A percentile compares a stretch with the other conserved stretches of the same genome.
Conservation (phyloP, 106 monocot species). For the Vanilla planifolia region DNA sequence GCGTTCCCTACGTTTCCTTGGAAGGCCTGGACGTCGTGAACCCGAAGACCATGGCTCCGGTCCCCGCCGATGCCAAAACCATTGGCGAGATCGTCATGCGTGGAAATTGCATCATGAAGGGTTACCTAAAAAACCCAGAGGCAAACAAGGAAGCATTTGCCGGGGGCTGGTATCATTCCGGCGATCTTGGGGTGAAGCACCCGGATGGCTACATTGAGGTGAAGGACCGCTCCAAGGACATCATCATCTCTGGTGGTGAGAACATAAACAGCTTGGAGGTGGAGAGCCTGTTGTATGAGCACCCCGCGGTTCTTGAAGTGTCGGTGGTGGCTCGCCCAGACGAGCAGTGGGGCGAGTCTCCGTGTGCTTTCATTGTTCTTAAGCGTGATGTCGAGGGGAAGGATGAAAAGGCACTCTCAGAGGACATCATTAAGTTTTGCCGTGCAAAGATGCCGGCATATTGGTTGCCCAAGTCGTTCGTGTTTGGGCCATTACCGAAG, state of each 20-base stretch:
- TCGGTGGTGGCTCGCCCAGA: conserved; percentile 64
- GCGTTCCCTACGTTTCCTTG: conserved; percentile 46
- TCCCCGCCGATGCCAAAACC: conserved; percentile 52
- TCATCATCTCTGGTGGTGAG: conserved; percentile 70
- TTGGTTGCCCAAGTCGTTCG: conserved; percentile 61
- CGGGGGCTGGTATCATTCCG: conserved; percentile 74
- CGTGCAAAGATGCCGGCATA: conserved; percentile 48
- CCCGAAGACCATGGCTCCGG: conserved; percentile 38
- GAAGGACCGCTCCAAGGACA: conserved; percentile 64
- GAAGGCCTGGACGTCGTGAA: conserved; percentile 61
- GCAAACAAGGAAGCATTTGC: conserved; percentile 57
- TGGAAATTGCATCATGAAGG: conserved; percentile 69
- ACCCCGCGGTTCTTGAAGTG: conserved; percentile 50
- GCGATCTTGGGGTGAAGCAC: conserved; percentile 70
- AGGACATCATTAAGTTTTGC: conserved; percentile 49
- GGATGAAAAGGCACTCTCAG: conserved; percentile 25
- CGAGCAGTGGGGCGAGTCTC: conserved; percentile 74
- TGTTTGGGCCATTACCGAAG: conserved; percentile 66
- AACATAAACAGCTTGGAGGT: conserved; percentile 80
- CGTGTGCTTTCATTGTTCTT: conserved; percentile 59
- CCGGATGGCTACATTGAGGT: conserved; percentile 62
- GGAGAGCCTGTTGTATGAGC: conserved; percentile 46
- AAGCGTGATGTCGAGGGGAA: conserved; percentile 20
- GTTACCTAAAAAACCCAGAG: conserved; percentile 59
- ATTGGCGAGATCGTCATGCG: conserved; percentile 72